Percentiles rank a stretch among this genome's conserved stretches.
Evolutionary conservation across 2,329 filamentous ascomycete genomes (phyloP).

Genomic region (Colletotrichum musae): DNA sequence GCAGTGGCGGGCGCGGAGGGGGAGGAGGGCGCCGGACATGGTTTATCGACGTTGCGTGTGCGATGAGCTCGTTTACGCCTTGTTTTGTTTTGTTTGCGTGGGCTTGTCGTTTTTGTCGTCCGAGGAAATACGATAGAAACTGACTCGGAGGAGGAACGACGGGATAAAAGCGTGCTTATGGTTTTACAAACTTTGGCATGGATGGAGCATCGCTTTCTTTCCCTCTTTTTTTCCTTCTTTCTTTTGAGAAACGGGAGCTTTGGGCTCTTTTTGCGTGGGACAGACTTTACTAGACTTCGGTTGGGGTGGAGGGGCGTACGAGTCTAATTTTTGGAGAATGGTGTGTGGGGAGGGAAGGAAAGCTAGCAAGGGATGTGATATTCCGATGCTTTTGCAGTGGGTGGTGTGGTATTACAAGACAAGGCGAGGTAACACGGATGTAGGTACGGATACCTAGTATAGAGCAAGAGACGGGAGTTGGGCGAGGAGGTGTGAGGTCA

Average conservation of each 20-base stretch:
- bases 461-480: neutral
- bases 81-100: neutral
- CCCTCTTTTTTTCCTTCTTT: no score
- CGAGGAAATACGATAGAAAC: neutral
- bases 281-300: slow-evolving; percentile 1
- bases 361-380: neutral
- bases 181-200: slow-evolving; percentile 9
- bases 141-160: neutral
- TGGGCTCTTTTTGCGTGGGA: neutral
- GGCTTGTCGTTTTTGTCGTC: neutral
- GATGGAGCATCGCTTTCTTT: slow-evolving; percentile 11
- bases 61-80: neutral
- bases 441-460: neutral
- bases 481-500: slow-evolving; percentile 1
- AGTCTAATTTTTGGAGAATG: slow-evolving; percentile 20
- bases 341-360: slow-evolving; percentile 14
- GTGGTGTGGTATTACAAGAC: neutral
- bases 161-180: neutral
- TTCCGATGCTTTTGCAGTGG: neutral
- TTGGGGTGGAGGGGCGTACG: slow-evolving; percentile 11
- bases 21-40: slow-evolving; percentile 32
- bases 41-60: neutral
- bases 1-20: slow-evolving; percentile 62
- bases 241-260: no score
- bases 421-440: neutral